Percentiles rank a stretch among this genome's conserved stretches.
Evolutionary conservation across 163 green algal genomes (phyloP).

Genomic region (Prototheca cutis): DNA sequence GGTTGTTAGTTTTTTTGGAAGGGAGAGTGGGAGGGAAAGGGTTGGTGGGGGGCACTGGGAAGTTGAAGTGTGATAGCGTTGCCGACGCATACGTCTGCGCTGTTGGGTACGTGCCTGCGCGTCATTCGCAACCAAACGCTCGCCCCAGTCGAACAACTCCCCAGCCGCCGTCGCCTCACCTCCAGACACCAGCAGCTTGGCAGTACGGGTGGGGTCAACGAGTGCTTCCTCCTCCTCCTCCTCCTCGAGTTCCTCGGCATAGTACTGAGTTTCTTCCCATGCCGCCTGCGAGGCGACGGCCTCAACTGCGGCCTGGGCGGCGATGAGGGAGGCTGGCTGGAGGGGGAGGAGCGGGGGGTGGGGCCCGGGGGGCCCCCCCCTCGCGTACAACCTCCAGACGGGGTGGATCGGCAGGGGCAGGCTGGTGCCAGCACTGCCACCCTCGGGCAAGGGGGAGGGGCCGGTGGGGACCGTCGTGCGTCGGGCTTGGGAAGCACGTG

Average conservation of each 20-base stretch:
- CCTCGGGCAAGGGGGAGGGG: not conserved
- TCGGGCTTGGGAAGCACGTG: too few relatives aligned
- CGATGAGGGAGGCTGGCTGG: not conserved
- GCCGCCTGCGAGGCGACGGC: conserved; percentile 4
- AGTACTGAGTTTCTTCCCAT: not conserved
- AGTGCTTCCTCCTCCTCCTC: conserved; percentile 19
- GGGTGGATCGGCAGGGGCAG: not conserved
- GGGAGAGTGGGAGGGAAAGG: too few relatives aligned
- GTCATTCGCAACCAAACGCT: too few relatives aligned
- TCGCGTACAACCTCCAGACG: not conserved
- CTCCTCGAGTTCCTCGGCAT: conserved; percentile 7
- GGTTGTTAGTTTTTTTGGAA: too few relatives aligned
- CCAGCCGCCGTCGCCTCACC: conserved; percentile 35
- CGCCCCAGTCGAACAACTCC: too few relatives aligned
- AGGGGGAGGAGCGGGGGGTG: not conserved
- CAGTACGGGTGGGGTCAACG: conserved; percentile 6
- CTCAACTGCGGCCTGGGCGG: conserved; percentile 2
- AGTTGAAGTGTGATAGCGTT: too few relatives aligned
- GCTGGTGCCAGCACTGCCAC: not conserved
- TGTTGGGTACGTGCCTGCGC: too few relatives aligned
- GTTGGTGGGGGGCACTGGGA: too few relatives aligned
- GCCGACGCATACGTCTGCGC: too few relatives aligned
- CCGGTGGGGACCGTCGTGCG: not conserved
- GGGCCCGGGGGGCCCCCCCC: not conserved
- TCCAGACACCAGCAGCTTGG: conserved; percentile 29